phyloP scores from a whole-genome alignment of 116 monocot species.

The Cymodocea nodosa region DNA sequence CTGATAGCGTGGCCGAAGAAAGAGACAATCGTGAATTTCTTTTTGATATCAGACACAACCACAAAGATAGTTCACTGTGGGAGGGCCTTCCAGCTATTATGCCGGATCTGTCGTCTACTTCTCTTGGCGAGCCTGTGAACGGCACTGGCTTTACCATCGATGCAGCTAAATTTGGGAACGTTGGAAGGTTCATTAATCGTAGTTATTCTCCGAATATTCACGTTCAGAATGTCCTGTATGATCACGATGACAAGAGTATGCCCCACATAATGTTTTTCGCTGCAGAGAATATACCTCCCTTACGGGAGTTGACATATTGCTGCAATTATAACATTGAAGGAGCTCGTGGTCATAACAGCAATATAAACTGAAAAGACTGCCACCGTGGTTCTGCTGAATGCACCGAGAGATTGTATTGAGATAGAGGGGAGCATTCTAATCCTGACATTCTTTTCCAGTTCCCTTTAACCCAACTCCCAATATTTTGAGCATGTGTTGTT shows the following conservation, averaged over 20 bases:
- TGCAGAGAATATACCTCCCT: slow-evolving; percentile 43
- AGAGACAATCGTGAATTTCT: slow-evolving; percentile 38
- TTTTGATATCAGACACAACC: slow-evolving; percentile 39
- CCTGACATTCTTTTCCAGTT: too few relatives aligned
- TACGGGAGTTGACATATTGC: slow-evolving; percentile 44
- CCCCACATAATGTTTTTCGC: slow-evolving; percentile 57
- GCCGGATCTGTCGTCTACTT: slow-evolving; percentile 22
- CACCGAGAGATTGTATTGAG: slow-evolving; percentile 44
- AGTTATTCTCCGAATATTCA: slow-evolving; percentile 54
- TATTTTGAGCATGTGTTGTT: too few relatives aligned
- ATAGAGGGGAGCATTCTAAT: neutral
- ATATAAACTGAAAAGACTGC: slow-evolving; percentile 35
- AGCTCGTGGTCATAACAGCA: slow-evolving; percentile 39
- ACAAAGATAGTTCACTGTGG: slow-evolving; percentile 37
- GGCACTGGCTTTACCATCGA: slow-evolving; percentile 41
- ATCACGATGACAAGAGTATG: slow-evolving; percentile 54
- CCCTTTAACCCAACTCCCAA: too few relatives aligned
- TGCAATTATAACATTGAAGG: slow-evolving; percentile 51
- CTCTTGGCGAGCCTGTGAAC: slow-evolving; percentile 10
- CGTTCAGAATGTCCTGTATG: slow-evolving; percentile 58
- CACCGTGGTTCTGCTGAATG: slow-evolving; percentile 39
- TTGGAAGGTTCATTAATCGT: slow-evolving; percentile 58
- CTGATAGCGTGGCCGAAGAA: slow-evolving; percentile 34
- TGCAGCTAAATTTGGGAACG: slow-evolving; percentile 41
- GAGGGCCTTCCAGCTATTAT: slow-evolving; percentile 35